phyloP scores from a whole-genome alignment of 192 early-diverging fungal species.

The Chytriomyces sp. region DNA sequence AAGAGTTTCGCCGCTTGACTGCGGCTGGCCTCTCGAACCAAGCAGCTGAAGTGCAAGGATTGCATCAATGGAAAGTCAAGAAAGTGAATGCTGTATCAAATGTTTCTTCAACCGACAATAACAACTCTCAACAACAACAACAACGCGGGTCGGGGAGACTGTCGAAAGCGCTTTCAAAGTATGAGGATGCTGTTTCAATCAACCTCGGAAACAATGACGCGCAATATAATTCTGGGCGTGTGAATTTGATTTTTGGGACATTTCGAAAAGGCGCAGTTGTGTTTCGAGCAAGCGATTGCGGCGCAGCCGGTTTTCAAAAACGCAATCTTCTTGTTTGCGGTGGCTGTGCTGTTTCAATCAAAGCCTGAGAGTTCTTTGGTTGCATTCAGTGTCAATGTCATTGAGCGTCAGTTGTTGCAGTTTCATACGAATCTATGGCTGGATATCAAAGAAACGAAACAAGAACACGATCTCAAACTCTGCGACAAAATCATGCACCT shows the following conservation, averaged over 20 bases:
- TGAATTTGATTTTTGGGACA: conserved; percentile 21
- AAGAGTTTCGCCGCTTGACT: conserved; percentile 52
- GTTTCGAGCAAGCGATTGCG: too few relatives aligned
- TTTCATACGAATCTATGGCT: too few relatives aligned
- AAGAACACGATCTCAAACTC: too few relatives aligned
- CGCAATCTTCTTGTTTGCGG: too few relatives aligned
- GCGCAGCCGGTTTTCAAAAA: too few relatives aligned
- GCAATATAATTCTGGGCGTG: conserved; percentile 37
- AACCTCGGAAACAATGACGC: conserved; percentile 28
- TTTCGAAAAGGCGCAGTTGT: conserved; percentile 24
- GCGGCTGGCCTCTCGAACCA: conserved; percentile 45
- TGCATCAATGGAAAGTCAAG: conserved; percentile 51
- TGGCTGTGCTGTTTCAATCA: too few relatives aligned
- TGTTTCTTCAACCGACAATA: neutral
- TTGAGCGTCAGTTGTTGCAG: too few relatives aligned
- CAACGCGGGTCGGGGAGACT: neutral
- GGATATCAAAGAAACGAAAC: too few relatives aligned
- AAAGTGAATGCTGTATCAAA: conserved; percentile 28
- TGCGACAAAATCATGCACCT: too few relatives aligned
- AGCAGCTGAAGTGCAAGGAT: conserved; percentile 54
- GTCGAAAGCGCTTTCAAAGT: conserved; percentile 43
- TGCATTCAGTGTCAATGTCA: too few relatives aligned
- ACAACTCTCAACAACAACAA: neutral
- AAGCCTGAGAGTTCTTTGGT: too few relatives aligned
- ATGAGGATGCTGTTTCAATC: conserved; percentile 39